Evolutionary conservation across 768 basidiomycete species (phyloP), one percentile per base, ranked within the genome.

Genomic region (Trametes cubensis): DNA sequence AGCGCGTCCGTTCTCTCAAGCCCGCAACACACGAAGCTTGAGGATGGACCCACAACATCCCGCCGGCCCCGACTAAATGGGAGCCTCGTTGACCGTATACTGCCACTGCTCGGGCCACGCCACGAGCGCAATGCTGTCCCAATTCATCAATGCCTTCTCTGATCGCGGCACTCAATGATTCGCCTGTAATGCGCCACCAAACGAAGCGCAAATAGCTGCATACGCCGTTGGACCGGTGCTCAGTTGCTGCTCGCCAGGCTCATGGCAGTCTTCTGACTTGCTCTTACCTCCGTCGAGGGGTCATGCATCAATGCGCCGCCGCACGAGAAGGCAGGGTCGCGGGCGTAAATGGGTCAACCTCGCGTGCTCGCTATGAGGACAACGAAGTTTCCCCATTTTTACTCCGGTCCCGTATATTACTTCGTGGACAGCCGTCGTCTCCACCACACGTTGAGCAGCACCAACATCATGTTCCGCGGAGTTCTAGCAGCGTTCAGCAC

Each of bases 351-450:
- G 63, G 63, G 26, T 51, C 58, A 64, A 46, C 55, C 48, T 64
- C 63, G 63, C 63, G 53, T 64, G 58, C 30, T n/a, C 58, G 3
- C 18, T 26, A 51, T 20, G 34, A 39, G 55, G 15, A 28, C 39
- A 39, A 55, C 60, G 64, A 65, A 30, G 49, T 65, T 65, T 56
- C 18, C 52, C 64, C 64, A 61, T 10, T 21, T 39, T 61, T 65
- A 48, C 41, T 61, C 64, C 64, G 64, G 38, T 1, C 2, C 23
- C 52, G 44, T 60, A 64, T 60, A 64, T 42, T 45, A 46, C 15
- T 20, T 21, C 38, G 30, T 34, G 34, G 34, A 34, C 17, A 47
- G 13, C 6, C 25, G 8, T 51, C 21, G 20, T 28, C 23, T 20
- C 20, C 53, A 38, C n/a, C 42, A 23, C 23, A 39, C 28, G 61